Percentiles rank a stretch among this genome's conserved stretches.
Conservation (phyloP, 2,329 filamentous ascomycete species). For the Colletotrichum agaves region DNA sequence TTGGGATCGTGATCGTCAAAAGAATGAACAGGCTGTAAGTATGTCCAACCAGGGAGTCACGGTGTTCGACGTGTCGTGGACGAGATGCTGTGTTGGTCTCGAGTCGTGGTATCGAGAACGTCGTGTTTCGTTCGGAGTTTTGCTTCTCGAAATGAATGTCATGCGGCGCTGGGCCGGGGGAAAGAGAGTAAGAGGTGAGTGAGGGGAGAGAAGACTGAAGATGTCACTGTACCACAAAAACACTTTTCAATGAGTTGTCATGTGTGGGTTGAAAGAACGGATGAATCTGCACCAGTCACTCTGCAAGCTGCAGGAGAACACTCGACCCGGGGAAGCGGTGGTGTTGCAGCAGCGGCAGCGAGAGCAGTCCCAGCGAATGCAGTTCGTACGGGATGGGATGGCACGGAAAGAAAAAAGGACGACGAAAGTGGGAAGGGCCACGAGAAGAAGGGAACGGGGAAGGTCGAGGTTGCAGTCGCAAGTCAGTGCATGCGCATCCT, state of each 20-base stretch:
- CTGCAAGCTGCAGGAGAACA: constrained; percentile 27
- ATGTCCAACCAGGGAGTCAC: constrained; percentile 25
- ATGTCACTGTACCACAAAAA: constrained; percentile 32
- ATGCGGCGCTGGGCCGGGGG: constrained; percentile 33
- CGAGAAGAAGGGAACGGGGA: constrained; percentile 31
- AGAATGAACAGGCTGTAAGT: constrained; percentile 33
- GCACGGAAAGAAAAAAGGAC: constrained; percentile 11
- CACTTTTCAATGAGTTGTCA: background rate
- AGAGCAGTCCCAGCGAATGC: constrained; percentile 30
- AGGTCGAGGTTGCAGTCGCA: constrained; percentile 21
- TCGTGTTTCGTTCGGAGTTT: constrained; percentile 1
- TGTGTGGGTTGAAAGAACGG: constrained; percentile 34
- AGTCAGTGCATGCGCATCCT: constrained; percentile 16
- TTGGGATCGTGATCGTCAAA: constrained; percentile 26
- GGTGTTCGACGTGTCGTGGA: constrained; percentile 14
- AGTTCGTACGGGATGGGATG: constrained; percentile 31
- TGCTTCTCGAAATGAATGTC: constrained; percentile 32
- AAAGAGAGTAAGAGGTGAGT: constrained; percentile 35
- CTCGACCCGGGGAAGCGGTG: constrained; percentile 4
- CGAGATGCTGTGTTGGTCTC: background rate
- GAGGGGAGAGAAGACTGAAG: constrained; percentile 21
- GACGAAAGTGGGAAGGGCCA: constrained; percentile 31
- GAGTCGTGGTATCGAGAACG: constrained; percentile 5
- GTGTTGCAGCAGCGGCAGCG: constrained; percentile 2
- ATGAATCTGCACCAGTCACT: constrained; percentile 37